Base-by-base conservation (phyloP, 805 yeast genomes). In the Ogataea paradorogensis region DNA sequence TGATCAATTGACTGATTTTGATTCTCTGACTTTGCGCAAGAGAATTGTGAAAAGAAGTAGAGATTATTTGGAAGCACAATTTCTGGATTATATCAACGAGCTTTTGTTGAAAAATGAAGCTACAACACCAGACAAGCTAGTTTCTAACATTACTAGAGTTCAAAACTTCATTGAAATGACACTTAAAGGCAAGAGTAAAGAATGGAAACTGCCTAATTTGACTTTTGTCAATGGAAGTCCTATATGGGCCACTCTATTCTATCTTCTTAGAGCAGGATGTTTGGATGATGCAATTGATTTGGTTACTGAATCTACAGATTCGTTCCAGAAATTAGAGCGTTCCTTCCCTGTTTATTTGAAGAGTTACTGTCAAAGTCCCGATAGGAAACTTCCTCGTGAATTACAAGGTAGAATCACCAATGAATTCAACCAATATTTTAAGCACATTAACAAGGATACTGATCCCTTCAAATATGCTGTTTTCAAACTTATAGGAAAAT, bases 401-500 rank as follows among this genome's bases (percentile, higher is more conserved):
- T 71, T 86, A 47, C 78, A 76, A 26, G 82, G 84, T 8, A 74
- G 85, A 50, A 66, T 91, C 26, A 78, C 78, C 44, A 71, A 81
- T 30, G 98, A 93, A 60, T 93, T 86, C 65, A 84, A 80, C 58
- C 91, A 85, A 58, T 86, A 82, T 47, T 83, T 90, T 53, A 83
- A 87, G 44, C 76, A 72, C 43, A 40, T 52, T 15, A 72, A 64
- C 45, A 82, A 78, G 40, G 77, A 78, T 43, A 81, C 82, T 33
- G 99, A 93, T 63, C 96, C 97, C 5, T 93, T 76, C 67, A 82
- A 90, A 58, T 84, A 82, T 58, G 93, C 96, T 0, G 83, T 89
- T 5, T 93, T 87, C 67, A 91, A 93, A 63, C 73, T 93, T 18
- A 74, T 91, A 42, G 98, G 98, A n/a, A 82, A 93, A 61, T 88